Evolutionary conservation across 1,139 yeast species (phyloP).

Genomic region (Candida freyschussii): DNA sequence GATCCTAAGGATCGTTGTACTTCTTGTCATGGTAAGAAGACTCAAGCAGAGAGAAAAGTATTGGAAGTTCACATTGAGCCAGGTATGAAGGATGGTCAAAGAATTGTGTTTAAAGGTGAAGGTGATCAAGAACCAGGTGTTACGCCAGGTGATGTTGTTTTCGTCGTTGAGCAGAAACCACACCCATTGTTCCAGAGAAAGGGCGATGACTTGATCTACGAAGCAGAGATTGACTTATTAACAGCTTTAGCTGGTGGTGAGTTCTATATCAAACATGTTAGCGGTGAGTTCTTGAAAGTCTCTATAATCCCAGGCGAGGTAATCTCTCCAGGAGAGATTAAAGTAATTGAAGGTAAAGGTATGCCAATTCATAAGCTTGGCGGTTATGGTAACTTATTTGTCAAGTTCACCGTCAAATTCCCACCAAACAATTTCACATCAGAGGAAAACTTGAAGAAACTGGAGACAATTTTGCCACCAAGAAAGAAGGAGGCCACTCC

Average conservation of each 20-base stretch:
- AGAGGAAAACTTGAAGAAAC: conserved; percentile 61
- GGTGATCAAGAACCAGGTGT: conserved; percentile 97
- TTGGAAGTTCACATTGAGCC: conserved; percentile 93
- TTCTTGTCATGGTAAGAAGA: conserved; percentile 84
- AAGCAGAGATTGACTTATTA: conserved; percentile 82
- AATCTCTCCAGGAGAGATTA: conserved; percentile 75
- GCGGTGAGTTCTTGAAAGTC: conserved; percentile 84
- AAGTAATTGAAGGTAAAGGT: conserved; percentile 90
- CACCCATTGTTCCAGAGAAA: conserved; percentile 79
- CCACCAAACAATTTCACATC: conserved; percentile 58
- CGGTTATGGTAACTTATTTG: conserved; percentile 67
- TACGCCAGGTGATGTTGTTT: conserved; percentile 94
- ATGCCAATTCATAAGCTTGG: conserved; percentile 84
- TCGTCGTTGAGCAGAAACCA: conserved; percentile 84
- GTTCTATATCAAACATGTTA: conserved; percentile 76
- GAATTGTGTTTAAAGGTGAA: conserved; percentile 86
- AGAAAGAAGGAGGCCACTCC: conserved; percentile 55
- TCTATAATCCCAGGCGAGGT: conserved; percentile 88
- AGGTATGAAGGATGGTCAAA: conserved; percentile 96
- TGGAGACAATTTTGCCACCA: conserved; percentile 64
- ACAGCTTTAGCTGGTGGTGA: conserved; percentile 98
- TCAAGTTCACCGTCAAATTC: conserved; percentile 70
- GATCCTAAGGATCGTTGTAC: conserved; percentile 88
- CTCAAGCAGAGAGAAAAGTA: conserved; percentile 82
- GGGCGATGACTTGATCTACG: conserved; percentile 83